A percentile compares a stretch with the other conserved stretches of the same genome.
Conservation (phyloP, 805 yeast genomes). For the Ogataea haglerorum region DNA sequence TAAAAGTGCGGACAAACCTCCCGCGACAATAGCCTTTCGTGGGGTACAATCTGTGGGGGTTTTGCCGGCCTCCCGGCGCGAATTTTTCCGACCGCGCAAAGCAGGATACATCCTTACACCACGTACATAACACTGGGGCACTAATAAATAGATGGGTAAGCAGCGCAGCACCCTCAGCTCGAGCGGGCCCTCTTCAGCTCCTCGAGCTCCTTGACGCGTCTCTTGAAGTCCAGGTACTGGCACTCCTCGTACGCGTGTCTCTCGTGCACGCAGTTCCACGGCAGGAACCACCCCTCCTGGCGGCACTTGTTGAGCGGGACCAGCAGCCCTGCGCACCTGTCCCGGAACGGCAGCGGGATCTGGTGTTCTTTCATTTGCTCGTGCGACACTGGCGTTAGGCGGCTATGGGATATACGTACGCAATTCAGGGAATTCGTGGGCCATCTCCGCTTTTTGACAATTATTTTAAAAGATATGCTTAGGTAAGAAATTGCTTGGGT, state of each 20-base stretch:
- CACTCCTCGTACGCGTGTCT: slow-evolving; percentile 84
- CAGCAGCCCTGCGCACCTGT: slow-evolving; percentile 69
- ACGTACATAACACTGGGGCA: not conserved
- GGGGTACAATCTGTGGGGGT: slow-evolving; percentile 5
- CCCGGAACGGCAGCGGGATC: slow-evolving; percentile 77
- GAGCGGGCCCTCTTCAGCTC: slow-evolving; percentile 43
- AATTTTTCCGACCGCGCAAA: slow-evolving; percentile 8
- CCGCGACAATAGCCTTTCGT: slow-evolving; percentile 2
- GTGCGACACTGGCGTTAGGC: slow-evolving; percentile 54
- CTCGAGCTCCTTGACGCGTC: slow-evolving; percentile 73
- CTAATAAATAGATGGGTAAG: slow-evolving; percentile 1
- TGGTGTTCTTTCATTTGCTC: slow-evolving; percentile 79
- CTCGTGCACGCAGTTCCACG: slow-evolving; percentile 74
- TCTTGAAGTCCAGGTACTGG: slow-evolving; percentile 74
- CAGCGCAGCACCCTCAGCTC: slow-evolving; percentile 7
- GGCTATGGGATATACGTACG: slow-evolving; percentile 31
- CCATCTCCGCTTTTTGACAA: slow-evolving; percentile 7
- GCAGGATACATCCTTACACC: not conserved
- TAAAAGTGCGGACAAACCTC: slow-evolving; percentile 7
- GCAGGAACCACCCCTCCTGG: slow-evolving; percentile 51
- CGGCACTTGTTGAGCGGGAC: slow-evolving; percentile 64
- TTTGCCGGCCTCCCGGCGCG: not conserved
- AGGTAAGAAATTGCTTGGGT: slow-evolving; percentile 1
- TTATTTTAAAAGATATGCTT: not conserved
- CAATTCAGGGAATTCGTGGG: slow-evolving; percentile 36